Base-by-base conservation (phyloP, 2,329 filamentous ascomycete species). In the Diaporthe eres region DNA sequence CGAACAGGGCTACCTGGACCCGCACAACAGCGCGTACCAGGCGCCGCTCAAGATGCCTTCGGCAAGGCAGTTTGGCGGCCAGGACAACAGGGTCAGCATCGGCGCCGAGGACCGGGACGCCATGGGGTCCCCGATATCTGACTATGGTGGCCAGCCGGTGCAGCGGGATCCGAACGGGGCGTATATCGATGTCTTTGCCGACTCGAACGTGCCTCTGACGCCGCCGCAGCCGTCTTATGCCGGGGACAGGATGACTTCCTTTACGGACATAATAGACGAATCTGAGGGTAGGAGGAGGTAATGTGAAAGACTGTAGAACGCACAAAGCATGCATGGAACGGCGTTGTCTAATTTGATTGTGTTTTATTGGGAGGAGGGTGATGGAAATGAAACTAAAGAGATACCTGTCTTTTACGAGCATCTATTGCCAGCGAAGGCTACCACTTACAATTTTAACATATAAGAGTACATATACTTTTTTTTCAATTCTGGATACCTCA, bases 161-260 rank as follows among this genome's bases (percentile, higher is more conserved):
- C 37, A 85, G 61, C 82, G 85, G n/a, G 85, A 87, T 77, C 84
- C 85, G 4, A 88, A 85, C 78, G 85, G 82, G 71, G 86, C 88
- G 80, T 87, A 86, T 81, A 90, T 90, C 80, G 87, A 88, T 77
- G 84, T 91, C 12, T 90, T 89, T 75, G 87, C 87, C 1, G 88
- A 90, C 78, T 85, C 86, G 28, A 81, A 83, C 67, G 87, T 85
- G 1, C 65, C 65, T n/a, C 84, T 87, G 34, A 83, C 80, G 5
- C 76, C 77, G 17, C 68, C 76, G 5, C 63, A 34, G 58, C 53
- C 53, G 13, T 55, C 25, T 42, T 37, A 44, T 7, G 68, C 55
- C 10, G 75, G 60, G 17, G 67, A 73, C 80, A 82, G 84, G 49
- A 80, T 82, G 77, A 89, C 90, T 0, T 89, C 87, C 0, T 90